Conservation (phyloP, 768 basidiomycete genomes). For the Tylopilus felleus region DNA sequence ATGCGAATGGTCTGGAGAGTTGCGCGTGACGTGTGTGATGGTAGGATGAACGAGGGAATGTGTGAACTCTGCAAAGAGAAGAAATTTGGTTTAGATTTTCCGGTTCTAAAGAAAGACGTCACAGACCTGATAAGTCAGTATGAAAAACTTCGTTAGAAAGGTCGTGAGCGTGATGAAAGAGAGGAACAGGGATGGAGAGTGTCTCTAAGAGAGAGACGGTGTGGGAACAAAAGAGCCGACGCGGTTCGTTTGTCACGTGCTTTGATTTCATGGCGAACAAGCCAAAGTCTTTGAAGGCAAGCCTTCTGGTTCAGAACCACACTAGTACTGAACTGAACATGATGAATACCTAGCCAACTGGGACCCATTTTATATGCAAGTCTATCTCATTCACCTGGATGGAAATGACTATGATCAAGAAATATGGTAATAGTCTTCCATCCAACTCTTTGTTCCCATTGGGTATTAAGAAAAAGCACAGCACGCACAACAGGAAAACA, state of each 20-base stretch:
- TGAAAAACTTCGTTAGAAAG: conserved; percentile 15
- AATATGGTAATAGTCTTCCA: too few species aligned
- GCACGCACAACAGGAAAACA: not conserved
- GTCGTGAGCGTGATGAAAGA: conserved; percentile 10
- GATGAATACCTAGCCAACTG: too few species aligned
- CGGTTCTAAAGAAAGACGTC: not conserved
- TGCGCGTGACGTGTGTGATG: conserved; percentile 2
- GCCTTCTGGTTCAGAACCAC: too few species aligned
- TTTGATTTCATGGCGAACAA: conserved; percentile 21
- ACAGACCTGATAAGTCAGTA: conserved; percentile 17
- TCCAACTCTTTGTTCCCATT: not conserved
- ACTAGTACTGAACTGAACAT: too few species aligned
- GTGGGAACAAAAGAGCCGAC: conserved; percentile 21
- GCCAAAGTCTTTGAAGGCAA: too few species aligned
- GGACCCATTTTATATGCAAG: too few species aligned
- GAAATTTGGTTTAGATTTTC: not conserved
- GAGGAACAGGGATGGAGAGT: conserved; percentile 2
- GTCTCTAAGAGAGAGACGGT: conserved; percentile 11
- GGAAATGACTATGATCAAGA: not conserved
- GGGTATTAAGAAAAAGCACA: not conserved
- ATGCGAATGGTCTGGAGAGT: not conserved
- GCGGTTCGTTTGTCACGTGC: conserved; percentile 35
- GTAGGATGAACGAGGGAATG: conserved; percentile 22
- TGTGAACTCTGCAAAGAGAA: conserved; percentile 18
- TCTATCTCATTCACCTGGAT: not conserved